A percentile compares a stretch with the other conserved stretches of the same genome.
Conservation (phyloP, 164 flowering plant species). For the Nymphaea thermarum region DNA sequence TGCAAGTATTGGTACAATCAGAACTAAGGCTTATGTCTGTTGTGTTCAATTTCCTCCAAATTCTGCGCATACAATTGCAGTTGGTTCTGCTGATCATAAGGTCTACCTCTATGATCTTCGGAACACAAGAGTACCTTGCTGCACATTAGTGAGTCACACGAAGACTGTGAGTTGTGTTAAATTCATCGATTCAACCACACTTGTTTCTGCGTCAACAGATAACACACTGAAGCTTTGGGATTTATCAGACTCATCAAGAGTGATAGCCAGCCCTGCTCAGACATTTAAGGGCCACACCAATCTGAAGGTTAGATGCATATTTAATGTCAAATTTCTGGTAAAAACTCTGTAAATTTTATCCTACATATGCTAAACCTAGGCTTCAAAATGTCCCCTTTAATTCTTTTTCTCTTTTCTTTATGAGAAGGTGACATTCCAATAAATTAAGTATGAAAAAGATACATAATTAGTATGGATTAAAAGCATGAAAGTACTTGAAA, state of each 20-base stretch:
- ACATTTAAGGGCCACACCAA: conserved; percentile 87
- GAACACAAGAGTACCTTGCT: conserved; percentile 53
- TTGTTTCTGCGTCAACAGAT: conserved; percentile 94
- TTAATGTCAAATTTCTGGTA: too few species aligned
- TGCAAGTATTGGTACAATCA: conserved; percentile 71
- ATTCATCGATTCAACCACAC: conserved; percentile 69
- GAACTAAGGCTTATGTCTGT: conserved; percentile 88
- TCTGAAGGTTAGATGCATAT: conserved; percentile 48
- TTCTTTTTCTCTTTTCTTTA: too few species aligned
- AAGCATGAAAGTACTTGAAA: too few species aligned
- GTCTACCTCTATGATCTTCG: conserved; percentile 91
- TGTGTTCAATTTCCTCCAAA: conserved; percentile 88
- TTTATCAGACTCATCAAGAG: conserved; percentile 58
- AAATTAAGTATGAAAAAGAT: too few species aligned
- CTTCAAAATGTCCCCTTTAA: too few species aligned
- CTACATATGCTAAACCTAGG: too few species aligned
- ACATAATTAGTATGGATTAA: too few species aligned
- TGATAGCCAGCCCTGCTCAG: conserved; percentile 63
- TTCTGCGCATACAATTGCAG: conserved; percentile 66
- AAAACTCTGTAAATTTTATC: too few species aligned
- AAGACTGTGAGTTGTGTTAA: conserved; percentile 94
- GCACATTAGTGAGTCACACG: conserved; percentile 65
- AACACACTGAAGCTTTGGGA: conserved; percentile 96
- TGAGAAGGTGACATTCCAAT: too few species aligned
- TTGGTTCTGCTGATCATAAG: conserved; percentile 95